Conservation (phyloP, 352 stramenopile species). For the Globisporangium spiculum region DNA sequence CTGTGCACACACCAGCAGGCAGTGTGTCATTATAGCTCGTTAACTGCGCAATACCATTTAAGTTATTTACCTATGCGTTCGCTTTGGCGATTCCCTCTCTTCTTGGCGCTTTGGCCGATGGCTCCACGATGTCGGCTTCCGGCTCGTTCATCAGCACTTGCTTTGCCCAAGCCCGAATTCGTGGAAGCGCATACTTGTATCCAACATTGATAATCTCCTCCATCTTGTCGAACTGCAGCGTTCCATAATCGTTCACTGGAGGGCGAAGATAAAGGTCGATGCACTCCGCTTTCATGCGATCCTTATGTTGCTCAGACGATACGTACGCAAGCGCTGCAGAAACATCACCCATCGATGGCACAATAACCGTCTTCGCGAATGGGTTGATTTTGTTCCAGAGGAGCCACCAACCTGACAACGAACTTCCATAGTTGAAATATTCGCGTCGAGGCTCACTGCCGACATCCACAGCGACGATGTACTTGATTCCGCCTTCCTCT, state of each 20-base stretch:
- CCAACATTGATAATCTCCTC: constrained; percentile 88
- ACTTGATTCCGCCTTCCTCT: constrained; percentile 85
- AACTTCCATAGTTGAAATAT: constrained; percentile 79
- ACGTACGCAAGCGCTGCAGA: constrained; percentile 87
- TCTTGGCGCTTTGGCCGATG: constrained; percentile 3
- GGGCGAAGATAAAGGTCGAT: constrained; percentile 89
- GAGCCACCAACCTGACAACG: constrained; percentile 88
- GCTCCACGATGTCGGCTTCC: constrained; percentile 54
- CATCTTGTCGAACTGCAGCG: constrained; percentile 92
- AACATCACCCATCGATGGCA: constrained; percentile 92
- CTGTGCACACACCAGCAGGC: not conserved
- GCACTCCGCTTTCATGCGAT: constrained; percentile 78
- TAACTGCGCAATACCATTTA: constrained; percentile 8
- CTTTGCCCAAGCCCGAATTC: constrained; percentile 55
- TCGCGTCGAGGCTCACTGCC: constrained; percentile 72
- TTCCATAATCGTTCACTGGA: constrained; percentile 87
- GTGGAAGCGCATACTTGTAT: constrained; percentile 78
- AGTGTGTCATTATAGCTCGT: not conserved
- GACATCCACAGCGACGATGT: constrained; percentile 90
- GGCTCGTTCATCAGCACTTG: constrained; percentile 55
- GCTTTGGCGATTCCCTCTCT: not conserved
- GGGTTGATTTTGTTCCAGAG: constrained; percentile 91
- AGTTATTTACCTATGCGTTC: constrained; percentile 14
- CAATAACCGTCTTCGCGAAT: constrained; percentile 81
- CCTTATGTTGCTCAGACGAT: constrained; percentile 88